Percentiles rank a stretch among this genome's conserved stretches.
phyloP scores from a whole-genome alignment of 2,329 filamentous ascomycete species.

The Shiraia bambusicola region DNA sequence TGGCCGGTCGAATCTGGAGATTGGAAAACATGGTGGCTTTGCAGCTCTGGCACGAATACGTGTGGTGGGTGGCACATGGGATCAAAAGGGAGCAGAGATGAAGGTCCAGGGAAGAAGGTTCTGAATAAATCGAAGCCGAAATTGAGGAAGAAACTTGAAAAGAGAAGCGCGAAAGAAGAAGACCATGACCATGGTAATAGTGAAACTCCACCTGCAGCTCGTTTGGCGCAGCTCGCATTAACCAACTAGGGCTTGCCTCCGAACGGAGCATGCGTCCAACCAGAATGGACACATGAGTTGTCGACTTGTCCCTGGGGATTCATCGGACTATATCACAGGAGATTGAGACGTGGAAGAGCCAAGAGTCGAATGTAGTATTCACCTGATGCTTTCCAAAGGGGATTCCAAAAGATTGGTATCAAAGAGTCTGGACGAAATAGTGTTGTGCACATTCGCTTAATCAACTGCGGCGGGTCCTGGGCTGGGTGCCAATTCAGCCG shows the following conservation, averaged over 20 bases:
- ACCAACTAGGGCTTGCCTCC: background rate
- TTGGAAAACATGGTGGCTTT: slow-evolving; percentile 16
- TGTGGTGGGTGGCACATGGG: background rate
- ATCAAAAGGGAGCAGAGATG: background rate
- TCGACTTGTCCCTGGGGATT: slow-evolving; percentile 1
- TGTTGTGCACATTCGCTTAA: slow-evolving; percentile 17
- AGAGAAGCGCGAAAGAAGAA: slow-evolving; percentile 7
- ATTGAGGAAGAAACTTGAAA: slow-evolving; percentile 1
- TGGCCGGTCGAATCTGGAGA: slow-evolving; percentile 21
- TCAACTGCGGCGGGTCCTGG: slow-evolving; percentile 5
- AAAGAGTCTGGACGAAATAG: too few relatives aligned
- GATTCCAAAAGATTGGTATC: too few relatives aligned
- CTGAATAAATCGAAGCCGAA: background rate
- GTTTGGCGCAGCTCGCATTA: background rate
- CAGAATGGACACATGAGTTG: too few relatives aligned
- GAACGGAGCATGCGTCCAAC: too few relatives aligned
- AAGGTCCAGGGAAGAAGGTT: background rate
- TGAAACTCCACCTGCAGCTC: slow-evolving; percentile 14
- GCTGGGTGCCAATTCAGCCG: slow-evolving; percentile 6
- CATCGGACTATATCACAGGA: background rate
- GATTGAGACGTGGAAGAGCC: too few relatives aligned
- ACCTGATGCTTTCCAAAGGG: too few relatives aligned
- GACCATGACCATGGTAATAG: slow-evolving; percentile 2
- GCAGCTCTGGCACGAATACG: too few relatives aligned
- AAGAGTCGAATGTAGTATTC: too few relatives aligned